phyloP scores from a whole-genome alignment of 2,329 filamentous ascomycete species.

The Aspergillus sp. region DNA sequence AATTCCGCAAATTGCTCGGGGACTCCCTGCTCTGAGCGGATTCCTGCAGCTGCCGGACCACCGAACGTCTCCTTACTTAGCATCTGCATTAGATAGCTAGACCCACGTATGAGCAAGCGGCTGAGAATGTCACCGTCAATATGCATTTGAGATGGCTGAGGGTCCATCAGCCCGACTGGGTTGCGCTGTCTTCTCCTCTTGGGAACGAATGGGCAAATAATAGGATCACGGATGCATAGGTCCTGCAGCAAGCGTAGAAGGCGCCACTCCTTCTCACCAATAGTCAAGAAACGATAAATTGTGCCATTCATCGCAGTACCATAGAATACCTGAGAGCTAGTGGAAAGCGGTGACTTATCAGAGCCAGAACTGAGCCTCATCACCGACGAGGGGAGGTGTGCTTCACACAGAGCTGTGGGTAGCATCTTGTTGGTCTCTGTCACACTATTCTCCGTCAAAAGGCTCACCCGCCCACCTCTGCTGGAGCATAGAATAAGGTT shows the following conservation, averaged over 20 bases:
- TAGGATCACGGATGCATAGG: constrained; percentile 55
- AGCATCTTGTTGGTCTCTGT: constrained; percentile 34
- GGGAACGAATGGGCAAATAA: constrained; percentile 54
- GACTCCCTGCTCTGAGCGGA: constrained; percentile 19
- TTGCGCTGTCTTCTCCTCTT: constrained; percentile 31
- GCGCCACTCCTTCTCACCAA: constrained; percentile 64
- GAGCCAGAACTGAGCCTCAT: constrained; percentile 30
- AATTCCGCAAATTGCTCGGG: constrained; percentile 51
- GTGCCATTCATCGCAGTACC: constrained; percentile 71
- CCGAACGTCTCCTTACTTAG: constrained; percentile 28
- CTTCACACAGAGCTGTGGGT: constrained; percentile 32
- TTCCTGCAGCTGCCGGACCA: constrained; percentile 13
- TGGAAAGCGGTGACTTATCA: constrained; percentile 17
- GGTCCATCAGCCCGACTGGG: constrained; percentile 33
- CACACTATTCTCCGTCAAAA: constrained; percentile 31
- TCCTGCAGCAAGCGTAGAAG: constrained; percentile 75
- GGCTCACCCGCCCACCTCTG: constrained; percentile 54
- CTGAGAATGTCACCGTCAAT: constrained; percentile 68
- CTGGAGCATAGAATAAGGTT: constrained; percentile 53
- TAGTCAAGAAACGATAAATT: constrained; percentile 67
- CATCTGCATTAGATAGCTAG: constrained; percentile 32
- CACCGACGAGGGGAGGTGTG: constrained; percentile 38
- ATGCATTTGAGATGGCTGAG: constrained; percentile 57
- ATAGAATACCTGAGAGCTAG: constrained; percentile 53
- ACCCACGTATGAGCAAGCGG: constrained; percentile 53